A percentile compares a stretch with the other conserved stretches of the same genome.
Conservation (phyloP, 768 basidiomycete species). For the Phlebiopsis flavidoalba region DNA sequence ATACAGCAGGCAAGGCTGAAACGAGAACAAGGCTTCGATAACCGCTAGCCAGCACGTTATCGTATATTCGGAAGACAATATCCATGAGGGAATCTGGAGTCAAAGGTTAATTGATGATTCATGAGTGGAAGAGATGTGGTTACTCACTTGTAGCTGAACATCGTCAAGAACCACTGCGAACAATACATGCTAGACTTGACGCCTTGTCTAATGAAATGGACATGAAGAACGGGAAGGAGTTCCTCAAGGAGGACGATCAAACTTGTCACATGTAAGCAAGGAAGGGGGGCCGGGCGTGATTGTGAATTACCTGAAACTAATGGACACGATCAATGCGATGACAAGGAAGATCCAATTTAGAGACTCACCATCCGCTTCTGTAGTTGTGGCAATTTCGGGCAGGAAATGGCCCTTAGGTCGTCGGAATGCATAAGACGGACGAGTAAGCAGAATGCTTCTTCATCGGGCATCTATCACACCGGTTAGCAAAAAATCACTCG, state of each 20-base stretch:
- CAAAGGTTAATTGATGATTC: not conserved
- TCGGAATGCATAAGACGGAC: slow-evolving; percentile 96
- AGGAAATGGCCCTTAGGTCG: slow-evolving; percentile 94
- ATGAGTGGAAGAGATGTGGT: not conserved
- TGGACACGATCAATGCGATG: not conserved
- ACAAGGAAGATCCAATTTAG: not conserved
- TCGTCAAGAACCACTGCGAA: slow-evolving; percentile 96
- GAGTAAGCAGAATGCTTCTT: slow-evolving; percentile 95
- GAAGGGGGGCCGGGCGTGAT: not conserved
- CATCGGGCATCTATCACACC: slow-evolving; percentile 87
- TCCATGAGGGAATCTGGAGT: slow-evolving; percentile 82
- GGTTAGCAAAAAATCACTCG: not conserved
- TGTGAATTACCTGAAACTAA: slow-evolving; percentile 54
- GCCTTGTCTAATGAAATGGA: slow-evolving; percentile 91
- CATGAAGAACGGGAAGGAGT: slow-evolving; percentile 82
- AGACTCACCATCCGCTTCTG: slow-evolving; percentile 79
- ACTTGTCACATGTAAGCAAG: slow-evolving; percentile 39
- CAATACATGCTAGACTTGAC: slow-evolving; percentile 98
- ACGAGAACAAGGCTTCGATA: slow-evolving; percentile 84
- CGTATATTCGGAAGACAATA: slow-evolving; percentile 93
- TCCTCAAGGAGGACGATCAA: slow-evolving; percentile 95
- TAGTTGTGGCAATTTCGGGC: slow-evolving; percentile 98
- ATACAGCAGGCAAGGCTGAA: slow-evolving; percentile 83
- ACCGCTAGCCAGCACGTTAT: slow-evolving; percentile 93
- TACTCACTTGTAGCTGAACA: slow-evolving; percentile 88